Evolutionary conservation across 495 filamentous ascomycete species (phyloP).

Genomic region (Sordaria brevicollis): DNA sequence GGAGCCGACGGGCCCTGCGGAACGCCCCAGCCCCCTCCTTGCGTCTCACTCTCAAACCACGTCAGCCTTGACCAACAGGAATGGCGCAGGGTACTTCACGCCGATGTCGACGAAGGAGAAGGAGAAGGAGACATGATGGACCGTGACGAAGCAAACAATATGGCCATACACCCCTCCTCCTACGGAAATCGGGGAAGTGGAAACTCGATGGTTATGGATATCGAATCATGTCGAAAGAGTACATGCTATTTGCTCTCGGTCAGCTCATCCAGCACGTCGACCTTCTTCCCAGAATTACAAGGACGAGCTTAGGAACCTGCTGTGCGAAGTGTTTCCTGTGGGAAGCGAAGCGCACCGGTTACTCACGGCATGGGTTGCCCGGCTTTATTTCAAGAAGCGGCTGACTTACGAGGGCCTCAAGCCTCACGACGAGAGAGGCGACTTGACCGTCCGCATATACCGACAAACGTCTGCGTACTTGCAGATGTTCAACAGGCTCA

Average conservation of each 20-base stretch:
- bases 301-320: not conserved
- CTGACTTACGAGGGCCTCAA: not conserved
- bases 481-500: not conserved
- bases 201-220: not conserved
- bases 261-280: not conserved
- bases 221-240: not conserved
- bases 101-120: not conserved
- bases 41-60: not conserved
- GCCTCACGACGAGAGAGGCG: not conserved
- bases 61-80: not conserved
- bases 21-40: not conserved
- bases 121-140: not conserved
- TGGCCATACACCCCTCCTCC: not conserved
- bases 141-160: not conserved
- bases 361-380: not conserved
- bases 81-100: not conserved
- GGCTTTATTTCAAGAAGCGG: not conserved
- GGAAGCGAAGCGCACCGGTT: not conserved
- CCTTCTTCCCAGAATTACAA: not conserved
- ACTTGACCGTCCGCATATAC: not conserved
- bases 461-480: not conserved
- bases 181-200: not conserved
- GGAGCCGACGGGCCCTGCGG: not conserved
- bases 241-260: not conserved
- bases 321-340: not conserved